Base-by-base conservation (phyloP, 2,329 filamentous ascomycete species). In the Karstenula rhodostoma region DNA sequence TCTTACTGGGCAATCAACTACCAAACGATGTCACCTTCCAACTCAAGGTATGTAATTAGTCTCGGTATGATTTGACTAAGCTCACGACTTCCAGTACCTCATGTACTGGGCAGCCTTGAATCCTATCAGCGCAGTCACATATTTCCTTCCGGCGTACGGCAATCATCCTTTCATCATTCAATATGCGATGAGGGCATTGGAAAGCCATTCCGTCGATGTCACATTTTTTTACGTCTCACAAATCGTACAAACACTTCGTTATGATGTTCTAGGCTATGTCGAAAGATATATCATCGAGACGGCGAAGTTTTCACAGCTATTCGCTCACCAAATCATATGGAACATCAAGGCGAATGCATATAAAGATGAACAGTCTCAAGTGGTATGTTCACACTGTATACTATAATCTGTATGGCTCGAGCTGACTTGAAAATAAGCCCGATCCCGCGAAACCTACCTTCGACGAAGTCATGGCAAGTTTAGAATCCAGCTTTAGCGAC, bases 321-420 rank as follows among this genome's bases (percentile, higher is more conserved):
- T 99, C 78, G 94, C 96, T 2, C 96, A 99, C 77, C 95, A 99
- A 73, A 98, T 99, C 67, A 99, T 99, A 74, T 99, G 96, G 95
- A 99, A 99, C 77, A 99, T 99, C 90, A 99, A 98, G 77, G 95
- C 95, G 33, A 99, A 99, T 77, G 92, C 94, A 1, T 99, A 92
- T 84, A 99, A 97, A 77, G 96, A 99, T 67, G 94, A 99, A 71
- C 93, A 97, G 67, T 94, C 90, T 15, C 88, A 90, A 70, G 87
- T 96, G 64, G 89, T 92, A 82, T 83, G 88, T 79, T 19, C 4
- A n/a, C 17, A 3, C 23, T 19, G 10, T 22, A 37, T 15, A 35
- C 17, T 22, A 43, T 15, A 35, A 19, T 42, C 10, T 15, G 15
- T 32, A 27, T 7, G 32, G 32, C 22, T 25, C 33, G 8, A 13